These are phyloP conservation scores for Sisymbrium irio DNA, from an alignment of 345 rosid species.

Conservation along the genomic window DNA sequence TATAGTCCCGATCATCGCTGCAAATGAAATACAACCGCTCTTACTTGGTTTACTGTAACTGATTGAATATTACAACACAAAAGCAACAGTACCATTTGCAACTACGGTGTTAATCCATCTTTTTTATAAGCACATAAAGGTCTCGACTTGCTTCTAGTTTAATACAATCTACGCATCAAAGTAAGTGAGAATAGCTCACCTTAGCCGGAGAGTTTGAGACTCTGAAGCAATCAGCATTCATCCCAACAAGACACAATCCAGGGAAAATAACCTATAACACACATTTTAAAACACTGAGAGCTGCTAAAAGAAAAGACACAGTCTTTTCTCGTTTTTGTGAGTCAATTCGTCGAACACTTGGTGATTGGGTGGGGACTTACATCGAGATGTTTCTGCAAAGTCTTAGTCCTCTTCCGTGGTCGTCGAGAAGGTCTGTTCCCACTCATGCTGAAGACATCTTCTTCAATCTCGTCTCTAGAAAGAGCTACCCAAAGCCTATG, in stretches of 20 bases:
- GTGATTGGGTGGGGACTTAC: constrained; percentile 37
- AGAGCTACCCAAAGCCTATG: constrained; percentile 69
- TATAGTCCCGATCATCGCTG: not conserved
- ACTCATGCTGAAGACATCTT: constrained; percentile 80
- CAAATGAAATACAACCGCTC: not conserved
- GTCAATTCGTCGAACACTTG: constrained; percentile 33
- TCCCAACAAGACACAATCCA: constrained; percentile 82
- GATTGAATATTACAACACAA: not conserved
- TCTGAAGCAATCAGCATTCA: constrained; percentile 69
- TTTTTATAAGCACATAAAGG: not conserved
- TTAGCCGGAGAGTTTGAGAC: constrained; percentile 52
- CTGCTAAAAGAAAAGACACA: not conserved
- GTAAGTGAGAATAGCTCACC: constrained; percentile 39
- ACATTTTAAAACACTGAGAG: not conserved
- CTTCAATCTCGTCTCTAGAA: constrained; percentile 87
- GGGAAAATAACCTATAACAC: constrained; percentile 67
- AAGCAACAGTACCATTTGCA: not conserved
- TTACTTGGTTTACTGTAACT: not conserved
- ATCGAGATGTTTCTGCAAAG: constrained; percentile 72
- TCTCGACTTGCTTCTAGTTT: not conserved
- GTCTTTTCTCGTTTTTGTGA: not conserved
- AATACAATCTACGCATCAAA: not conserved
- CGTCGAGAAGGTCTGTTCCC: constrained; percentile 79
- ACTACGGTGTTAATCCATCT: not conserved
- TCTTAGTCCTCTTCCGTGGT: constrained; percentile 73